These are phyloP conservation scores for Paramarasmius palmivorus DNA, from an alignment of 1,284 basidiomycete species.

Conservation along the genomic window DNA sequence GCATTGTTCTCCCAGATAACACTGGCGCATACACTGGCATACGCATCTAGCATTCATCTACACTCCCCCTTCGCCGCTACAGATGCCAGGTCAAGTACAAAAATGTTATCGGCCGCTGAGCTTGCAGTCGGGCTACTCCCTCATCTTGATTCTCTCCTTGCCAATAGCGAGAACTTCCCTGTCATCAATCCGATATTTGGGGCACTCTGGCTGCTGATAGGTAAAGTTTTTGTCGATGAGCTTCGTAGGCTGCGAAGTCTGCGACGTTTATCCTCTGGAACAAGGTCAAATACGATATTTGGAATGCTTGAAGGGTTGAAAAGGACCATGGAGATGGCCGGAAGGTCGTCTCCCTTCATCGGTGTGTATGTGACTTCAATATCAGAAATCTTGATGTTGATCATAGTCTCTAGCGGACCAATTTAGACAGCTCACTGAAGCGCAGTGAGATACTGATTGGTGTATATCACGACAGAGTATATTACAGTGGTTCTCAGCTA, in stretches of 20 bases:
- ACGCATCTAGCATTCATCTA: background rate
- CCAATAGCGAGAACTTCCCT: background rate
- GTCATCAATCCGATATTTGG: constrained; percentile 10
- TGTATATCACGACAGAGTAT: too few relatives aligned
- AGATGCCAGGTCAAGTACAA: background rate
- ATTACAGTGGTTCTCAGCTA: too few relatives aligned
- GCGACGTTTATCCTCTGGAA: background rate
- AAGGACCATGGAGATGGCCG: constrained; percentile 12
- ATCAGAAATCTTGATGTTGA: too few relatives aligned
- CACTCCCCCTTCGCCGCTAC: background rate
- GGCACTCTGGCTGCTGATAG: constrained; percentile 9
- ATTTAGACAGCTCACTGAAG: too few relatives aligned
- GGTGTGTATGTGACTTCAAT: constrained; percentile 4
- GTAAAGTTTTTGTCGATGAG: constrained; percentile 13
- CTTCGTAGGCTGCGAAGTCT: constrained; percentile 2
- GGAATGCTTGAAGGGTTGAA: constrained; percentile 9
- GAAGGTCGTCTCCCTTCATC: constrained; percentile 11
- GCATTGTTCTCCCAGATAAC: background rate
- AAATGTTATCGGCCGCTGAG: constrained; percentile 2
- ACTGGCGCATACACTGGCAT: constrained; percentile 1
- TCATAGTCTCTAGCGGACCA: too few relatives aligned
- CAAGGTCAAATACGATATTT: background rate
- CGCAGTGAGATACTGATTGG: too few relatives aligned
- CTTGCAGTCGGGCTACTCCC: constrained; percentile 8
- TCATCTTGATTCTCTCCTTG: constrained; percentile 6